Percentiles rank a stretch among this genome's conserved stretches.
Evolutionary conservation across 140 eudicot species (phyloP).

Genomic region (Stevia rebaudiana): DNA sequence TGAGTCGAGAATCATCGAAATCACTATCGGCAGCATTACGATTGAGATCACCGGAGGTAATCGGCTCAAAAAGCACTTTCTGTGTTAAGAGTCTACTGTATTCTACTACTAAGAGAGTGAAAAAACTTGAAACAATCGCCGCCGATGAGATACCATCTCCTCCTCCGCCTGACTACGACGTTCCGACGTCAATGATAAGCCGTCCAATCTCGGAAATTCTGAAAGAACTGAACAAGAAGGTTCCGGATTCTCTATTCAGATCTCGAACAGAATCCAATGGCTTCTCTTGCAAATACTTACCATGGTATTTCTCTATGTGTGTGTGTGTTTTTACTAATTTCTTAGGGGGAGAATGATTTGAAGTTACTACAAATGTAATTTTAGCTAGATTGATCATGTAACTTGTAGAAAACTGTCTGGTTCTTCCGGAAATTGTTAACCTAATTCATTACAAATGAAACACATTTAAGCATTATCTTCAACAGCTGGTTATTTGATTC

Average conservation of each 20-base stretch:
- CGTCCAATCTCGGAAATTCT: constrained; percentile 68
- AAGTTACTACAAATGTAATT: neutral
- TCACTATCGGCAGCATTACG: constrained; percentile 26
- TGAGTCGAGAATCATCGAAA: constrained; percentile 7
- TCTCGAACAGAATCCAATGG: constrained; percentile 55
- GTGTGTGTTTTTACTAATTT: neutral
- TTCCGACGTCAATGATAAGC: constrained; percentile 59
- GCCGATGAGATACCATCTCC: constrained; percentile 8
- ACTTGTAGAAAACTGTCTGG: neutral
- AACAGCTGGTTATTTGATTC: neutral
- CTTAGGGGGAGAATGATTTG: neutral
- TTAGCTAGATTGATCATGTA: neutral
- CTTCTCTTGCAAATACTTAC: constrained; percentile 51
- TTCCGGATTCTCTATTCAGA: constrained; percentile 63
- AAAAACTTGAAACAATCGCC: constrained; percentile 21
- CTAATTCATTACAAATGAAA: neutral
- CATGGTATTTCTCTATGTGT: constrained; percentile 42
- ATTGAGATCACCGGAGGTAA: constrained; percentile 5
- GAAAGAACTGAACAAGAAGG: constrained; percentile 71
- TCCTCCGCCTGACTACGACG: constrained; percentile 18
- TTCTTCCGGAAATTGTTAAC: neutral
- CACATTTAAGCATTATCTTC: neutral
- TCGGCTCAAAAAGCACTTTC: neutral
- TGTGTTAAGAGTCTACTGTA: neutral
- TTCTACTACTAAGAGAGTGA: constrained; percentile 33